phyloP scores from a whole-genome alignment of 2,329 filamentous ascomycete genomes.

The Aquanectria penicillioides region DNA sequence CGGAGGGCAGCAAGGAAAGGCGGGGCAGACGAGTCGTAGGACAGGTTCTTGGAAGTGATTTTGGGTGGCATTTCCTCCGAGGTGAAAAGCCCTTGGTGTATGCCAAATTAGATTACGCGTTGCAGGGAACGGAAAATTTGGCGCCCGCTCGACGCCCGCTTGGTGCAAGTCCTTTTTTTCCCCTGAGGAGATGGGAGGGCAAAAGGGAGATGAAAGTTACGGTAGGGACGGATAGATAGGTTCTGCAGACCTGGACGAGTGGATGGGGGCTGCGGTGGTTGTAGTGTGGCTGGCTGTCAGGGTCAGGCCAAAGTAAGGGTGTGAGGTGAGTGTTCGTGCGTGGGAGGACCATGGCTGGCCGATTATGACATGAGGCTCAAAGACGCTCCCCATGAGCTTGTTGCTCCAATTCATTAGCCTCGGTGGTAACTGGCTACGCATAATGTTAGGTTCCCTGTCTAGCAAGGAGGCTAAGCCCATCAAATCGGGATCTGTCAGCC shows the following conservation, averaged over 20 bases:
- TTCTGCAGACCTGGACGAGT: too few species aligned
- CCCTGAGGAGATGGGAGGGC: neutral
- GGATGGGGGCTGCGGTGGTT: too few species aligned
- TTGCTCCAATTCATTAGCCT: too few species aligned
- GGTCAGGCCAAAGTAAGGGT: neutral
- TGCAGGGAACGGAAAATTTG: neutral
- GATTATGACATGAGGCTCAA: conserved; percentile 4
- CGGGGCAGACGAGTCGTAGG: conserved; percentile 69
- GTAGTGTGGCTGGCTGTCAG: conserved; percentile 9
- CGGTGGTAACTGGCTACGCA: too few species aligned
- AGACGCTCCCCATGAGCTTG: too few species aligned
- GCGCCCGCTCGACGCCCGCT: conserved; percentile 9
- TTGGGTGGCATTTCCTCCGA: conserved; percentile 59
- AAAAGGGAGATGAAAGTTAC: conserved; percentile 5
- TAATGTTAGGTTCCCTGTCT: too few species aligned
- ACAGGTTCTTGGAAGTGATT: conserved; percentile 77
- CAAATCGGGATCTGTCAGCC: too few species aligned
- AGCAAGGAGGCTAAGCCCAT: too few species aligned
- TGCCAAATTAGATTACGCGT: conserved; percentile 21
- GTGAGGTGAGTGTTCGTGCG: too few species aligned
- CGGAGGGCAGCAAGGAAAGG: conserved; percentile 69
- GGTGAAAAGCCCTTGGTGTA: conserved; percentile 3
- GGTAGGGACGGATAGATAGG: too few species aligned
- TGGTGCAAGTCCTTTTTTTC: neutral
- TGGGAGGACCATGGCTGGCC: conserved; percentile 1